Percentiles rank a stretch among this genome's conserved stretches.
These are phyloP conservation scores for Psidium friedrichsthalianum DNA, from an alignment of 345 rosid genomes.

Conservation along the genomic window DNA sequence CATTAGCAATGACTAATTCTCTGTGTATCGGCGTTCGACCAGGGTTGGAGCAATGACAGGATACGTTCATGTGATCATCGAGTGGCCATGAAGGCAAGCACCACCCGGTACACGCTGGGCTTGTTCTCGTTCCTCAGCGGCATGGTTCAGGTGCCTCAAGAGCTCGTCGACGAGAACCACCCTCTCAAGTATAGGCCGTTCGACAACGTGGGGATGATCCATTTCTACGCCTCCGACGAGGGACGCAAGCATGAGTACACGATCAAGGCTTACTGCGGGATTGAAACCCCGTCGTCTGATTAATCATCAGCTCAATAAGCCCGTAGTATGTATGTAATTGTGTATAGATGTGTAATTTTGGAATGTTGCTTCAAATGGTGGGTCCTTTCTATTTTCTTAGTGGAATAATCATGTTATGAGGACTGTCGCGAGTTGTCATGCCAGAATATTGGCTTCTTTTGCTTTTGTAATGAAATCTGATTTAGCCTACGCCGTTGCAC, in stretches of 20 bases:
- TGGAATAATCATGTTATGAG: background rate
- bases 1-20: too few species aligned
- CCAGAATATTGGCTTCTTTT: background rate
- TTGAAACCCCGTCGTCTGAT: background rate
- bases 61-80: slow-evolving; percentile 5
- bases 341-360: background rate
- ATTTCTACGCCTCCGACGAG: background rate
- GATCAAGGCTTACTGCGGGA: slow-evolving; percentile 2
- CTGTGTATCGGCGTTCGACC: background rate
- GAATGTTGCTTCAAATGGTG: background rate
- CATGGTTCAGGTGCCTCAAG: slow-evolving; percentile 10
- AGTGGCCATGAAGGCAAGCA: slow-evolving; percentile 1
- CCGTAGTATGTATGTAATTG: background rate
- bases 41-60: slow-evolving; percentile 14
- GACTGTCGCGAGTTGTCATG: background rate
- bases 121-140: slow-evolving; percentile 6
- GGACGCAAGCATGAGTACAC: background rate
- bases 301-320: background rate
- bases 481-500: background rate
- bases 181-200: slow-evolving; percentile 16
- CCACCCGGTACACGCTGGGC: slow-evolving; percentile 5
- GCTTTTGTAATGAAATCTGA: background rate
- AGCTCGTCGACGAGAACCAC: slow-evolving; percentile 15
- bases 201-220: slow-evolving; percentile 1
- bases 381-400: background rate